phyloP scores from a whole-genome alignment of 345 rosid genomes.

The Gossypium australe region DNA sequence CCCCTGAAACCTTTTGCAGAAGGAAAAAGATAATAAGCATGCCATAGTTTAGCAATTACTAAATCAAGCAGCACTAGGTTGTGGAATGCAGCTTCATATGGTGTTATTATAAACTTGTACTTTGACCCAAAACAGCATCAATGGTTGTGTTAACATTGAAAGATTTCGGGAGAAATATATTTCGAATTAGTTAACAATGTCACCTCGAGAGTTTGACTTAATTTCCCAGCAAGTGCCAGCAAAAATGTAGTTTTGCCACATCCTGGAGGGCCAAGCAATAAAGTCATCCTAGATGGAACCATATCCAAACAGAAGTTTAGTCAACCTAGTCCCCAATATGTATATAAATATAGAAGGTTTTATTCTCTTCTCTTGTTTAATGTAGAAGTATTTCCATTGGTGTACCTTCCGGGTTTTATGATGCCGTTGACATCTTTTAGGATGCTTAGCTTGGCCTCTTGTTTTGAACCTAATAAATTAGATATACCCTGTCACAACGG shows the following conservation, averaged over 20 bases:
- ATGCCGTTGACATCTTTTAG: slow-evolving; percentile 57
- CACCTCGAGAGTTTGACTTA: slow-evolving; percentile 51
- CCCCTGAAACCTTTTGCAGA: slow-evolving; percentile 34
- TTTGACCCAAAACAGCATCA: neutral
- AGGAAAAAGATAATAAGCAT: neutral
- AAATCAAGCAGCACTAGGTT: neutral
- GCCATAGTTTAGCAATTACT: neutral
- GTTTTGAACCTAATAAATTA: slow-evolving; percentile 19
- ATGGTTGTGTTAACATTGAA: neutral
- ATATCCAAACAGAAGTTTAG: neutral
- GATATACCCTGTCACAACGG: neutral
- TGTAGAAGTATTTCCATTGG: neutral
- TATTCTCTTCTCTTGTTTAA: neutral
- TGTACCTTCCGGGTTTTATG: slow-evolving; percentile 55
- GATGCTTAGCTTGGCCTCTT: slow-evolving; percentile 38
- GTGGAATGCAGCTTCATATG: neutral
- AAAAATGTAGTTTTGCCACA: slow-evolving; percentile 68
- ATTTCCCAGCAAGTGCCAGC: slow-evolving; percentile 63
- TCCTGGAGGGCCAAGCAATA: slow-evolving; percentile 84
- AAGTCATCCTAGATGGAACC: slow-evolving; percentile 42
- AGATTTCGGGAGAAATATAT: neutral
- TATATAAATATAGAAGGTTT: neutral
- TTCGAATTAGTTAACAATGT: neutral
- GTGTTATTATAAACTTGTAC: neutral
- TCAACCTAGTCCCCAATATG: neutral